phyloP scores from a whole-genome alignment of 2,329 filamentous ascomycete genomes.

The Aspergillus calidoustus region DNA sequence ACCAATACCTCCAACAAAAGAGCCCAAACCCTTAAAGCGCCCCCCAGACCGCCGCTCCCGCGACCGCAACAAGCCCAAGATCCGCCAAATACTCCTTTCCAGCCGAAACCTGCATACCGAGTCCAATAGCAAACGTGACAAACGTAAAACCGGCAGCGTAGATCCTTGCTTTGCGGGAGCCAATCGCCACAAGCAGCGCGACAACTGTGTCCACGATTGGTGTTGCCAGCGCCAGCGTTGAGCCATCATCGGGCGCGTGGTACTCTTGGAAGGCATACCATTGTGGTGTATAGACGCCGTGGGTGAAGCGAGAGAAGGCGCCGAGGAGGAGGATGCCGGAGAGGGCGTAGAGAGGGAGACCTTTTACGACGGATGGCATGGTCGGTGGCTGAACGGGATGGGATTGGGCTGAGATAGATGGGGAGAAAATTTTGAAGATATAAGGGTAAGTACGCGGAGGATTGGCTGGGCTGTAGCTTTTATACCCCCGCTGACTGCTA shows the following conservation, averaged over 20 bases:
- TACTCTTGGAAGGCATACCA: slow-evolving; percentile 12
- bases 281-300: slow-evolving; percentile 3
- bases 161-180: neutral
- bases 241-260: slow-evolving; percentile 7
- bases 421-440: no score
- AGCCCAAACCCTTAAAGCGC: neutral
- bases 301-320: slow-evolving; percentile 13
- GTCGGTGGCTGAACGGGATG: neutral
- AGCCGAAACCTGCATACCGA: neutral
- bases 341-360: neutral
- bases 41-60: neutral
- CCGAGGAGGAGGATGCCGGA: neutral
- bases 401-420: no score
- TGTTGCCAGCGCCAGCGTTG: neutral
- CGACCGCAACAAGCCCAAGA: neutral
- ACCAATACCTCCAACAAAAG: neutral
- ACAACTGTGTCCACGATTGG: neutral
- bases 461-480: no score
- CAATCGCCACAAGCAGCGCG: neutral
- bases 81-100: slow-evolving; percentile 5
- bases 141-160: neutral
- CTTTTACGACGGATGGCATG: neutral
- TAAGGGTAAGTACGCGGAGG: no score
- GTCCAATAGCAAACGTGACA: neutral
- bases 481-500: no score